Evolutionary conservation across 164 flowering plant species (phyloP).

Genomic region (Protea cynaroides): DNA sequence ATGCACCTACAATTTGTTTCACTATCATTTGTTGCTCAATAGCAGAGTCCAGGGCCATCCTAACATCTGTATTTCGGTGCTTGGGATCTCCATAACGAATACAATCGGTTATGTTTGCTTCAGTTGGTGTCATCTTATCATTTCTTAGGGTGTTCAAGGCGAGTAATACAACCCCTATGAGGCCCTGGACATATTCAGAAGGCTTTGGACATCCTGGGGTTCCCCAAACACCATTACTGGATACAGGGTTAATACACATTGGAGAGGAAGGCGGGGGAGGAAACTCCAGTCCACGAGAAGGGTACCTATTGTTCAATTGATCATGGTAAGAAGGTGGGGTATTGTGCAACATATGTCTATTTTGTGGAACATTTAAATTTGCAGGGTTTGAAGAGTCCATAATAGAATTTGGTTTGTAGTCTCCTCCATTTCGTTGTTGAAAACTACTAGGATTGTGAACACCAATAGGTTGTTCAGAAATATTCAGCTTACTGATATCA

Average conservation of each 20-base stretch:
- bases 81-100: slow-evolving; percentile 57
- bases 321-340: slow-evolving; percentile 21
- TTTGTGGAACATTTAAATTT: slow-evolving; percentile 25
- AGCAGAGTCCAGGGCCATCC: slow-evolving; percentile 58
- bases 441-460: slow-evolving; percentile 21
- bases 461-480: slow-evolving; percentile 31
- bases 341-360: slow-evolving; percentile 17
- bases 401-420: slow-evolving; percentile 17
- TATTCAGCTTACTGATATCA: slow-evolving; percentile 44
- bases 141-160: slow-evolving; percentile 60
- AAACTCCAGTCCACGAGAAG: slow-evolving; percentile 31
- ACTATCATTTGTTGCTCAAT: slow-evolving; percentile 62
- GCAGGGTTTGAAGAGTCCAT: slow-evolving; percentile 19
- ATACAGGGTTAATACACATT: slow-evolving; percentile 12
- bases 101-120: slow-evolving; percentile 73
- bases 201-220: slow-evolving; percentile 42
- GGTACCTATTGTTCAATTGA: slow-evolving; percentile 15
- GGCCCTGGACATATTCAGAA: slow-evolving; percentile 38
- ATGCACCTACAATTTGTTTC: slow-evolving; percentile 43
- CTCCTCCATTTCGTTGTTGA: slow-evolving; percentile 33
- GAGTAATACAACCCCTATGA: slow-evolving; percentile 62
- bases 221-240: slow-evolving; percentile 34
- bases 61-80: slow-evolving; percentile 53
- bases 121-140: slow-evolving; percentile 73
- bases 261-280: slow-evolving; percentile 27